Evolutionary conservation across 2,329 filamentous ascomycete genomes (phyloP), one percentile per base, ranked within the genome.

Genomic region (Fusarium camptoceras): DNA sequence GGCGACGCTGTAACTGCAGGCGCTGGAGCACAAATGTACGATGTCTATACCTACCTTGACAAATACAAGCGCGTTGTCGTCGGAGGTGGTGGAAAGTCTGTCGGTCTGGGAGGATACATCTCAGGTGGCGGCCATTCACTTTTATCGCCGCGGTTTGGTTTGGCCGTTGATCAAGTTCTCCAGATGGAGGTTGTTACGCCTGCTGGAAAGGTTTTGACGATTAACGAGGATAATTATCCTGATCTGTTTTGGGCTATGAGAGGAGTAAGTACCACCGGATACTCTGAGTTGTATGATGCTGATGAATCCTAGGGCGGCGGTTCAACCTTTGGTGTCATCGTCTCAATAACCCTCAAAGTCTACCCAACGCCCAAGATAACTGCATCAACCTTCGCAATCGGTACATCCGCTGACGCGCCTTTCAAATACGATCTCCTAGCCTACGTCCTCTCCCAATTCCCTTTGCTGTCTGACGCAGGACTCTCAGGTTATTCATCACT

Each of bases 241-340:
- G 88, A 91, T 56, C 77, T 92, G 1, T 91, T 89, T 75, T 92
- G 89, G 89, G 89, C 89, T 0, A 81, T 90, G 66, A 79, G 86
- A 61, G 88, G 88, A 11, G 83, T 87, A 77, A 77, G 83, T 80
- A 0, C 6, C 4, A 27, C 15, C 1, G 2, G 1, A 3, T 1
- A n/a, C 25, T 16, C 6, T 18, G 8, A 10, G n/a, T 0, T 46
- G 11, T 3, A 12, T 0, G 11, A 24, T n/a, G 1, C 41, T 69
- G 4, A 72, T 11, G 2, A 2, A 2, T 27, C 1, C 1, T 5
- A 86, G 84, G 87, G 87, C 8, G 87, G 88, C 5, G 87, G 86
- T 3, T 86, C 85, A 22, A 90, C 87, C 0, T 91, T 89, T 72
- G 88, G 87, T 0, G 81, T 91, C 3, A 82, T 91, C 24, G 84